Evolutionary conservation across 805 yeast species (phyloP).

Genomic region (Dipodascus albidus): DNA sequence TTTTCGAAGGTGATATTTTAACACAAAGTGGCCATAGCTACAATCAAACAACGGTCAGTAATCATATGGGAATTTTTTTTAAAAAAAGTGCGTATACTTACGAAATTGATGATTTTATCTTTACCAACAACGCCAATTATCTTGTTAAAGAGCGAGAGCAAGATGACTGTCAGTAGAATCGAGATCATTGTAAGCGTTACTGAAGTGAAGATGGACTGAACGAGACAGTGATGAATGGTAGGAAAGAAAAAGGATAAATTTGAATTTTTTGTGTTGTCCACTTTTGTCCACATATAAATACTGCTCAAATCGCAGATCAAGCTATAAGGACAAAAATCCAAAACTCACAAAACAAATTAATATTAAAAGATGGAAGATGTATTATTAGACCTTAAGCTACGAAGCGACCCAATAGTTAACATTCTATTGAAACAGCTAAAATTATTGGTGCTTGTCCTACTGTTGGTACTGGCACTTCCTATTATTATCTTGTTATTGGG

Average conservation of each 20-base stretch:
- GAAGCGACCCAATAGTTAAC: too few species aligned
- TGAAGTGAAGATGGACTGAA: not conserved
- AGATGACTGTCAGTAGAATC: not conserved
- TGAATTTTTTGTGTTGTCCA: not conserved
- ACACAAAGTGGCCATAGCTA: conserved; percentile 31
- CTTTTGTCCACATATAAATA: too few species aligned
- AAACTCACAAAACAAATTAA: too few species aligned
- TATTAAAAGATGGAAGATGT: too few species aligned
- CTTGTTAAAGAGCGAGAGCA: not conserved
- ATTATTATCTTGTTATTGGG: too few species aligned
- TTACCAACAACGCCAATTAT: not conserved
- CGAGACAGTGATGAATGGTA: not conserved
- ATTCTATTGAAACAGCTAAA: too few species aligned
- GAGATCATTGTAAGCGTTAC: not conserved
- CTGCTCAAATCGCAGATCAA: too few species aligned
- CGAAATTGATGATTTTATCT: not conserved
- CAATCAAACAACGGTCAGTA: conserved; percentile 20
- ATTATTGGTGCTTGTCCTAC: too few species aligned
- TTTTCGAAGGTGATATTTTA: conserved; percentile 26
- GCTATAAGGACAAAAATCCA: too few species aligned
- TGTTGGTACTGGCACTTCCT: too few species aligned
- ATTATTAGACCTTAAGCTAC: too few species aligned
- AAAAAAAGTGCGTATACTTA: not conserved
- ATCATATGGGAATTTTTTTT: not conserved
- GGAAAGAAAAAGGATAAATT: not conserved